Evolutionary conservation across 2,329 filamentous ascomycete genomes (phyloP).

Genomic region (Exserohilum turcica): DNA sequence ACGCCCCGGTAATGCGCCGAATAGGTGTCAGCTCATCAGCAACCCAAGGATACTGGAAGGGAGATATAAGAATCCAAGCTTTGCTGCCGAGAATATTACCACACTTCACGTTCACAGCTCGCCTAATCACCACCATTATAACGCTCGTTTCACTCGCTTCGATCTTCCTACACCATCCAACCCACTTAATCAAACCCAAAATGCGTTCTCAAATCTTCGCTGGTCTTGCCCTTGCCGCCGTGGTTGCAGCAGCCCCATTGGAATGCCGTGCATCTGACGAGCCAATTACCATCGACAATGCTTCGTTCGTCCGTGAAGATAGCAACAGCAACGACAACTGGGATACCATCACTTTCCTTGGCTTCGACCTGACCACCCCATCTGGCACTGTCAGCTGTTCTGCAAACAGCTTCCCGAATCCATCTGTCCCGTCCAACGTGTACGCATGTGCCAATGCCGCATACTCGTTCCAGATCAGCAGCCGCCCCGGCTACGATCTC

Average conservation of each 20-base stretch:
- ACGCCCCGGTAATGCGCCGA: background rate
- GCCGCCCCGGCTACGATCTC: background rate
- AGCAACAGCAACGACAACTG: background rate
- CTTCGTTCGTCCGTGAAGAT: background rate
- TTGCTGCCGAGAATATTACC: background rate
- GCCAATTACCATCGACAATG: background rate
- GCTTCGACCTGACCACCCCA: background rate
- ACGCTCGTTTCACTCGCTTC: background rate
- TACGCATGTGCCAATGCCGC: background rate
- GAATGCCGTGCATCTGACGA: background rate
- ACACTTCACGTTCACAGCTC: background rate
- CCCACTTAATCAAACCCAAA: background rate
- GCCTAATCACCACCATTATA: background rate
- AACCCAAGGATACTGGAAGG: background rate
- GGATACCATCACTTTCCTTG: background rate
- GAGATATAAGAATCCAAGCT: background rate
- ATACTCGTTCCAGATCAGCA: conserved; percentile 1
- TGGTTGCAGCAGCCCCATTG: background rate
- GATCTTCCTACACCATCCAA: background rate
- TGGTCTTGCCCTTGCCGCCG: background rate
- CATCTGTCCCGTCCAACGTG: background rate
- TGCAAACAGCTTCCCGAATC: background rate
- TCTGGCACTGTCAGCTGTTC: background rate
- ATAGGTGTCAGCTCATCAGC: background rate
- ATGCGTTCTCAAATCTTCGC: conserved; percentile 1